Conservation (phyloP, 371 early-diverging fungal species). For the Lichtheimia hyalospora region DNA sequence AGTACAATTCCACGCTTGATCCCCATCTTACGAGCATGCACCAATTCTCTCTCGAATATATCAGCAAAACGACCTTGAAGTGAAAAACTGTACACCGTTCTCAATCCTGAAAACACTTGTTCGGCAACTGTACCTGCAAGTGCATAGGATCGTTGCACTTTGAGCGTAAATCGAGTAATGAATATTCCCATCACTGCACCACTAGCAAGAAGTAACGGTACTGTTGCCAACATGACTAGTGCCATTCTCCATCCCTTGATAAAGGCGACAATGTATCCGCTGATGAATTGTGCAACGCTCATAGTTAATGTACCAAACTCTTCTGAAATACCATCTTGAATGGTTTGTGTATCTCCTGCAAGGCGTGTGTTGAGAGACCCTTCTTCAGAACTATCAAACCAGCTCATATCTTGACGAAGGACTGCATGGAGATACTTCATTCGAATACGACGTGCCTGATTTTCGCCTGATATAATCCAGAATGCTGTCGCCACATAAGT, state of each 20-base stretch:
- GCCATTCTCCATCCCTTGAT: conserved; percentile 76
- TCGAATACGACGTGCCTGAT: conserved; percentile 59
- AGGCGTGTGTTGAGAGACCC: conserved; percentile 70
- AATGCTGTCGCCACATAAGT: conserved; percentile 25
- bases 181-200: conserved; percentile 64
- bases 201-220: conserved; percentile 50
- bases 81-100: conserved; percentile 83
- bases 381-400: conserved; percentile 72
- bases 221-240: conserved; percentile 65
- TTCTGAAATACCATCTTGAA: conserved; percentile 81
- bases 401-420: conserved; percentile 84
- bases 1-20: conserved; percentile 39
- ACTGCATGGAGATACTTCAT: conserved; percentile 66
- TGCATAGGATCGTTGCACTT: conserved; percentile 57
- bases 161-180: conserved; percentile 38
- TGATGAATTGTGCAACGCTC: conserved; percentile 9
- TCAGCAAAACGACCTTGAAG: conserved; percentile 65
- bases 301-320: conserved; percentile 69
- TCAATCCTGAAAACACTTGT: conserved; percentile 78
- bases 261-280: conserved; percentile 75
- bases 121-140: conserved; percentile 83
- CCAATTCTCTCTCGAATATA: conserved; percentile 53
- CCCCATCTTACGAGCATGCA: conserved; percentile 36
- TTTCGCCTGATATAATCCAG: conserved; percentile 37
- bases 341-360: conserved; percentile 66